phyloP scores from a whole-genome alignment of 2,329 filamentous ascomycete genomes.

The Piedraia hortae region DNA sequence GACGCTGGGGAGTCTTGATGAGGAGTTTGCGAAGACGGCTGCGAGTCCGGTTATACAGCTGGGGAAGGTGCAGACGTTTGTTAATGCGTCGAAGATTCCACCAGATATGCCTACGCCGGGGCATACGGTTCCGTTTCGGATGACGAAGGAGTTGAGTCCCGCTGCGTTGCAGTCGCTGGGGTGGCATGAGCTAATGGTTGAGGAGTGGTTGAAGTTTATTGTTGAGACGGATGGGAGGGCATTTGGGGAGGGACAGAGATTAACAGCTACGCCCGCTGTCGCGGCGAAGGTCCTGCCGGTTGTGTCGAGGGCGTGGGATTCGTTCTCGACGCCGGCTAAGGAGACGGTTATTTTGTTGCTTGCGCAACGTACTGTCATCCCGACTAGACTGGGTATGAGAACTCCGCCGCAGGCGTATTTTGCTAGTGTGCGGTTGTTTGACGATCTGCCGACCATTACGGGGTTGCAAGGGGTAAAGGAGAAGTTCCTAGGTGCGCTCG shows the following conservation, averaged over 20 bases:
- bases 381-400: constrained; percentile 74
- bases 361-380: constrained; percentile 45
- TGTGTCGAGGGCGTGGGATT: constrained; percentile 74
- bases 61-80: constrained; percentile 43
- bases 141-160: constrained; percentile 41
- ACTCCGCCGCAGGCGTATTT: constrained; percentile 74
- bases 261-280: constrained; percentile 47
- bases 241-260: constrained; percentile 33
- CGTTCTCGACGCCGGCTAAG: constrained; percentile 38
- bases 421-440: constrained; percentile 75
- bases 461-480: constrained; percentile 62
- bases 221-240: constrained; percentile 36
- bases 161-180: constrained; percentile 52
- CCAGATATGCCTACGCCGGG: constrained; percentile 55
- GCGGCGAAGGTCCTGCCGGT: constrained; percentile 50
- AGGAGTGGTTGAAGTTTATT: constrained; percentile 64
- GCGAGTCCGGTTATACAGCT: constrained; percentile 50
- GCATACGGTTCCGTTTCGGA: constrained; percentile 58
- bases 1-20: constrained; percentile 38
- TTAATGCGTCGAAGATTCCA: constrained; percentile 54
- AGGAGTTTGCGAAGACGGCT: constrained; percentile 24
- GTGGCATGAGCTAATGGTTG: constrained; percentile 62
- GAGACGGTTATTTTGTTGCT: constrained; percentile 36
- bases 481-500: constrained; percentile 57
- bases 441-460: constrained; percentile 63